Evolutionary conservation across 371 early-diverging fungal genomes (phyloP), one percentile per base, ranked within the genome.

Genomic region (Apophysomyces variabilis): DNA sequence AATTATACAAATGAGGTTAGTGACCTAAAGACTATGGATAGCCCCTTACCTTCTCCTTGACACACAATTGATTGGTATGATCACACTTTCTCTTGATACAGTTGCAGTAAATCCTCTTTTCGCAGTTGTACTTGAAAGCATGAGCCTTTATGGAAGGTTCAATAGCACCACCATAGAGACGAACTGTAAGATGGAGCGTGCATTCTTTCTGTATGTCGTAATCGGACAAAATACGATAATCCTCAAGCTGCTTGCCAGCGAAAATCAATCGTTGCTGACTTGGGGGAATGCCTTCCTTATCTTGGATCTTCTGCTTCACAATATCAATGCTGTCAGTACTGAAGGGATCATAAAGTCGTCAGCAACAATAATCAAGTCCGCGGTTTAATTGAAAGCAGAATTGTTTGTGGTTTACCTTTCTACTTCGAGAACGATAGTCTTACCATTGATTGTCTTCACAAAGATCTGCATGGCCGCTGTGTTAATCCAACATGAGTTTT

Each of bases 11-110:
- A 26, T 26, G 26, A 26, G 26, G 26, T 26, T 26, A 26, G 26
- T 1, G 26, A 26, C 26, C 1, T 1, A 26, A 26, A 26, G 1
- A 26, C 26, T 26, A 26, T 26, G 26, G 26, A 26, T 26, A 26
- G 1, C 26, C 26, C 18, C 32, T 67, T 61, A 73, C 69, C 92
- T 95, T 95, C 95, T 96, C 95, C 94, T 96, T 96, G 87, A 92
- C 90, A 86, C 99, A 97, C 78, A 99, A 93, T 88, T 99, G 99
- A 93, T 95, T 98, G 83, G 95, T 89, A 91, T 97, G 98, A 66
- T 99, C 99, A 84, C 99, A 99, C 93, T 97, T 96, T 92, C 94
- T 96, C 97, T 99, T 99, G 77, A 99, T 93, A 92, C 99, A 99
- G 96, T 99, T 99, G 83, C 99, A 95, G 95, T 98, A 99, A 77